phyloP scores from a whole-genome alignment of 1,284 basidiomycete species.

The Tilletia caries region DNA sequence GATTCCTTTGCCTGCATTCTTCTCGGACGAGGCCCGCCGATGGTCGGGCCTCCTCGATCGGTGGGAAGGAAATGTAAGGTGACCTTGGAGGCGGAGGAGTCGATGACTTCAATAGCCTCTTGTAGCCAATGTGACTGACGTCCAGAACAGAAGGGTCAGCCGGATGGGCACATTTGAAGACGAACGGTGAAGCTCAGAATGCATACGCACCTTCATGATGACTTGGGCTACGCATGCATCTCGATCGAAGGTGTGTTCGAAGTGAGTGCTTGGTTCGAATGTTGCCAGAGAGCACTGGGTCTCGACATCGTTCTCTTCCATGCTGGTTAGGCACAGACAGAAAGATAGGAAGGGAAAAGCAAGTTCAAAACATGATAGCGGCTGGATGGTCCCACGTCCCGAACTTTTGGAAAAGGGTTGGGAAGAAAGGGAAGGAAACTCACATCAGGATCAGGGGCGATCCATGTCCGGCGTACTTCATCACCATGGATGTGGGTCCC shows the following conservation, averaged over 20 bases:
- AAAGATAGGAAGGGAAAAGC: not conserved
- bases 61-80: not conserved
- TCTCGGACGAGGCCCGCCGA: not conserved
- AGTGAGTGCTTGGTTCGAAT: conserved; percentile 74
- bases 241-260: conserved; percentile 72
- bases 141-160: not conserved
- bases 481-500: conserved; percentile 57
- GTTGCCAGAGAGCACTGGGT: conserved; percentile 84
- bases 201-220: conserved; percentile 22
- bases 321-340: conserved; percentile 61
- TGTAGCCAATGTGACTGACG: conserved; percentile 30
- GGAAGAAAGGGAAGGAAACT: conserved; percentile 17
- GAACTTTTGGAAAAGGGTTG: no score
- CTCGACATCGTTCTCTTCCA: conserved; percentile 79
- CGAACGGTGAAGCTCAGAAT: not conserved
- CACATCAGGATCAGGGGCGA: conserved; percentile 32
- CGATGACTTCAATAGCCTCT: conserved; percentile 29
- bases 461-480: conserved; percentile 42
- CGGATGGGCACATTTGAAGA: not conserved
- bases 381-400: no score
- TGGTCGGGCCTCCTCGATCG: not conserved
- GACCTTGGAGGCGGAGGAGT: conserved; percentile 17
- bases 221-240: conserved; percentile 30
- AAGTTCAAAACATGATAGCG: no score
- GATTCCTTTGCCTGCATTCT: not conserved